Evolutionary conservation across 768 basidiomycete species (phyloP).

Genomic region (Tricholoma flavovirens): DNA sequence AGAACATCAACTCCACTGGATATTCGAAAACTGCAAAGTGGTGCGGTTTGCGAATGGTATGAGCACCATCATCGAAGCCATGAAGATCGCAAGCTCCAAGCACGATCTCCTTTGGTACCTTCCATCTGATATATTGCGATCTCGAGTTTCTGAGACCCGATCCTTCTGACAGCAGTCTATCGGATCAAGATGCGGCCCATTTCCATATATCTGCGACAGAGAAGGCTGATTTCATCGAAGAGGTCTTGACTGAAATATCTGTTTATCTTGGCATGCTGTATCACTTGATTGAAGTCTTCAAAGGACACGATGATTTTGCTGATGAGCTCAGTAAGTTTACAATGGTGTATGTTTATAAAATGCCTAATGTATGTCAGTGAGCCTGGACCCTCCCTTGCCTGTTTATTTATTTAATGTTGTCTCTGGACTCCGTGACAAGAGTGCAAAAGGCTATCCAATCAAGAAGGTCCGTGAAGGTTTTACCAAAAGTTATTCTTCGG

Average conservation of each 20-base stretch:
- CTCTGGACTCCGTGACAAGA: constrained; percentile 87
- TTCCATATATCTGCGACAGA: constrained; percentile 67
- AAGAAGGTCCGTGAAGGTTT: constrained; percentile 66
- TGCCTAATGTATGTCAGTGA: constrained; percentile 53
- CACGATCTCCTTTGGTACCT: constrained; percentile 75
- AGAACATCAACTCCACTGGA: constrained; percentile 93
- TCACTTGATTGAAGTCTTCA: constrained; percentile 89
- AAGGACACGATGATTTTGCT: constrained; percentile 90
- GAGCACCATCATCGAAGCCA: constrained; percentile 74
- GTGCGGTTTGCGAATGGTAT: constrained; percentile 82
- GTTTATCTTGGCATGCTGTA: constrained; percentile 95
- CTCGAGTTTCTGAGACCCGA: not conserved
- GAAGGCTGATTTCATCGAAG: constrained; percentile 76
- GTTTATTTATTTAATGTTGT: constrained; percentile 89
- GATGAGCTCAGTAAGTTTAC: constrained; percentile 85
- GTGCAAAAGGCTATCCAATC: constrained; percentile 92
- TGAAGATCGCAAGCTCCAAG: constrained; percentile 85
- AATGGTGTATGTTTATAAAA: not conserved
- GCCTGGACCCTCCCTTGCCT: constrained; percentile 89
- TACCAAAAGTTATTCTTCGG: constrained; percentile 10
- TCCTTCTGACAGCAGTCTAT: constrained; percentile 51
- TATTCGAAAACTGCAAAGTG: constrained; percentile 88
- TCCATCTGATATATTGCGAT: not conserved
- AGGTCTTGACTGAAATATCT: constrained; percentile 87
- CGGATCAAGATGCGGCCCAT: constrained; percentile 68